Evolutionary conservation across 1,139 yeast genomes (phyloP).

Genomic region (Sugiyamaella castrensis): DNA sequence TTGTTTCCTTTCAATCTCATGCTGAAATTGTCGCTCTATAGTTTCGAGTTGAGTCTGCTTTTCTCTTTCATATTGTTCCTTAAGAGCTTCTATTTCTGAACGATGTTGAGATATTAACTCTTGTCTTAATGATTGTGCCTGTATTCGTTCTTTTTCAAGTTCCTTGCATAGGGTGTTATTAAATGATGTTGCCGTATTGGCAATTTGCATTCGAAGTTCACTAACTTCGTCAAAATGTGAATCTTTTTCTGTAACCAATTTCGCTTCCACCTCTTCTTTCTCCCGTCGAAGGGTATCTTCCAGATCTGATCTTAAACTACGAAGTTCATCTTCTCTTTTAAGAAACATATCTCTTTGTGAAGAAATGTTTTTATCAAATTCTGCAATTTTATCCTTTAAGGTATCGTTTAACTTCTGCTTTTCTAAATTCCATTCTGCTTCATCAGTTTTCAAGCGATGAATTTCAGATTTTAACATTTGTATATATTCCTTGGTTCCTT

Average conservation of each 20-base stretch:
- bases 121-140: neutral
- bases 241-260: neutral
- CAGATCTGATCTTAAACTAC: neutral
- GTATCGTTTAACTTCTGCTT: conserved; percentile 38
- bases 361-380: neutral
- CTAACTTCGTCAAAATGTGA: neutral
- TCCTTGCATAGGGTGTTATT: neutral
- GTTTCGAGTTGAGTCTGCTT: conserved; percentile 14
- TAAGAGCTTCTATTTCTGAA: conserved; percentile 21
- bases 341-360: conserved; percentile 1
- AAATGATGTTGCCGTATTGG: neutral
- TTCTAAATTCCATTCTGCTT: conserved; percentile 41
- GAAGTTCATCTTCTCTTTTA: conserved; percentile 4
- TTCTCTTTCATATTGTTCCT: conserved; percentile 23
- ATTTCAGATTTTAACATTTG: conserved; percentile 16
- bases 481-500: too few relatives aligned
- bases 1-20: conserved; percentile 5
- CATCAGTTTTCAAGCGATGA: conserved; percentile 21
- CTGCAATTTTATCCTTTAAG: conserved; percentile 31
- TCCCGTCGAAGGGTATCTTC: neutral
- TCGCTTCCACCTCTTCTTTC: neutral
- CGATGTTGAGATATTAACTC: conserved; percentile 6
- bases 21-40: conserved; percentile 3
- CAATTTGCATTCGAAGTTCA: neutral
- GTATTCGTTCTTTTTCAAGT: conserved; percentile 9